Percentiles rank a stretch among this genome's conserved stretches.
Conservation (phyloP, 305 asterid species). For the Rubia tinctorum region DNA sequence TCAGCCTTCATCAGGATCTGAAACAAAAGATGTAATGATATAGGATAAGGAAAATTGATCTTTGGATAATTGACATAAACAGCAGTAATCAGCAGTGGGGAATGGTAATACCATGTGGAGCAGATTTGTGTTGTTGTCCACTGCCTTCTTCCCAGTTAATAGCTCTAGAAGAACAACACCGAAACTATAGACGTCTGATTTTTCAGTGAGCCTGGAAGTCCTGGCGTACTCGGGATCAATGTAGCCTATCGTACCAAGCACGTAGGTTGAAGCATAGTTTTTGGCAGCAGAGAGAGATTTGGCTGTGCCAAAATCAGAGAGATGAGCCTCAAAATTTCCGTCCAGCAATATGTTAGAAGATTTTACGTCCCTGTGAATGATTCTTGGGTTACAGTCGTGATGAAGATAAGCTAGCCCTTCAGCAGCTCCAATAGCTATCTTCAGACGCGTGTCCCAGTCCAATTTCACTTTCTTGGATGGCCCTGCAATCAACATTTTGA, state of each 20-base stretch:
- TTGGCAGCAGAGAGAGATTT: constrained; percentile 66
- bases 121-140: constrained; percentile 77
- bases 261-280: constrained; percentile 87
- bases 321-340: constrained; percentile 82
- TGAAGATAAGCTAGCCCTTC: constrained; percentile 98
- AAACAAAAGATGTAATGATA: no score
- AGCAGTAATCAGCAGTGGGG: background rate
- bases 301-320: constrained; percentile 96
- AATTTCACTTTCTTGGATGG: constrained; percentile 83
- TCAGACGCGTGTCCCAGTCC: constrained; percentile 92
- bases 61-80: background rate
- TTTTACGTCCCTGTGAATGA: constrained; percentile 91
- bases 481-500: no score
- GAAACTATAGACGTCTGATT: constrained; percentile 96
- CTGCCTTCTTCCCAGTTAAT: constrained; percentile 88
- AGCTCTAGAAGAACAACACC: constrained; percentile 96
- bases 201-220: constrained; percentile 86
- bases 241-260: constrained; percentile 96
- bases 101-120: constrained; percentile 80
- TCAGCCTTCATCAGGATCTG: constrained; percentile 88
- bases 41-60: background rate
- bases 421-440: constrained; percentile 91
- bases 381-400: constrained; percentile 88
- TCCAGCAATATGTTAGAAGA: constrained; percentile 88
- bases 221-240: constrained; percentile 97